Evolutionary conservation across 106 monocot species (phyloP), one percentile per base, ranked within the genome.

Genomic region (Phalaenopsis equestris): DNA sequence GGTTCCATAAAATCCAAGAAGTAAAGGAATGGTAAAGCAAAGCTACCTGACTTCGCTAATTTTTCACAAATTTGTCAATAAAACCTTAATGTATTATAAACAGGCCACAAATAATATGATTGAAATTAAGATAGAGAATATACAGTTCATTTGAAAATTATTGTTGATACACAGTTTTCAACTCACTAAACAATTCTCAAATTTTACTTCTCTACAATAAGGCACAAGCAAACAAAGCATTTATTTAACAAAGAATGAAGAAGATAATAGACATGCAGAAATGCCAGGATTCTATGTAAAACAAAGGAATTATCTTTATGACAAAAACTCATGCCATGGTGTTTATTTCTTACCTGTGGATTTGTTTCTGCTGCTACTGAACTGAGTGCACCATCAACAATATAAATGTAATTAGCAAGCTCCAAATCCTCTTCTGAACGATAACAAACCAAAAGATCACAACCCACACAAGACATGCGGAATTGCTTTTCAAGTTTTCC

Each of bases 381-480:
- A 77, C 94, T 99, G 46, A 99, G 86, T 55, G 98, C 92, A 84
- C 98, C 98, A 88, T 99, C 94, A 75, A 99, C 88, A 83, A 99
- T 82, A 85, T 99, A 99, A 65, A 99, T 88, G 79, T 89, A 94
- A 19, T 90, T 79, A 79, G 98, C 92, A 84, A 46, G 36, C 61
- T 91, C 89, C 79, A 90, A 79, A 83, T 88, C 88, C 78, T 94
- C 94, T 82, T 87, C 94, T 80, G 98, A 90, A 38, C 98, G 92
- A 55, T 98, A 98, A 84, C 98, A 98, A 78, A 98, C 94, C 81
- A 98, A 93, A 80, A 98, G 89, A 68, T 93, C 98, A 82, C 98
- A 98, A 7, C 94, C 89, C 17, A 84, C 73, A 87, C 98, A 98
- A 45, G 81, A 84, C 98, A 98, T 98, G 76, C 94, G 94, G 42